Conservation (phyloP, 129 eudicot species). For the Arctium minus region DNA sequence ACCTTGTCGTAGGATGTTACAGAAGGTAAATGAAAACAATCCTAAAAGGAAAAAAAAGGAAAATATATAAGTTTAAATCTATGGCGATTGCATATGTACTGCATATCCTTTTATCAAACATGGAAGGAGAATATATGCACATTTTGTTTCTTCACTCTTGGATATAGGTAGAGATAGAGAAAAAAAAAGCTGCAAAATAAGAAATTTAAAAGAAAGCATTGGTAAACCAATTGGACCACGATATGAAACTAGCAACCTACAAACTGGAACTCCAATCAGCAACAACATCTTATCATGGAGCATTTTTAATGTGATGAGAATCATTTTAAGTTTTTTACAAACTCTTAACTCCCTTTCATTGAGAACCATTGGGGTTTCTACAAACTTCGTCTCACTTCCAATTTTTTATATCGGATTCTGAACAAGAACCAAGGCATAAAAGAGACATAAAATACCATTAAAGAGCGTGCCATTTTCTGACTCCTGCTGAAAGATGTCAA, state of each 20-base stretch:
- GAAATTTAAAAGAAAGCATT: background rate
- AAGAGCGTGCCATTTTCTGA: background rate
- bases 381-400: background rate
- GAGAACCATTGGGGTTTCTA: background rate
- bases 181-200: background rate
- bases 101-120: conserved; percentile 1
- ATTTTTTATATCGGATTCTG: background rate
- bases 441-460: background rate
- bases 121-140: background rate
- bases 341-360: background rate
- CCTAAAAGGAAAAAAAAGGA: background rate
- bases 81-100: background rate
- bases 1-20: background rate
- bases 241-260: too few species aligned
- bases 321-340: too few species aligned
- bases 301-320: background rate
- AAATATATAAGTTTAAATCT: background rate
- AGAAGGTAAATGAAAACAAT: background rate
- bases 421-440: background rate
- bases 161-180: background rate
- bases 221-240: background rate
- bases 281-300: background rate
- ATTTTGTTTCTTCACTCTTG: background rate
- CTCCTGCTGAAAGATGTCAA: background rate
- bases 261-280: background rate